Evolutionary conservation across 1,284 basidiomycete species (phyloP).

Genomic region (Malassezia pachydermatis): DNA sequence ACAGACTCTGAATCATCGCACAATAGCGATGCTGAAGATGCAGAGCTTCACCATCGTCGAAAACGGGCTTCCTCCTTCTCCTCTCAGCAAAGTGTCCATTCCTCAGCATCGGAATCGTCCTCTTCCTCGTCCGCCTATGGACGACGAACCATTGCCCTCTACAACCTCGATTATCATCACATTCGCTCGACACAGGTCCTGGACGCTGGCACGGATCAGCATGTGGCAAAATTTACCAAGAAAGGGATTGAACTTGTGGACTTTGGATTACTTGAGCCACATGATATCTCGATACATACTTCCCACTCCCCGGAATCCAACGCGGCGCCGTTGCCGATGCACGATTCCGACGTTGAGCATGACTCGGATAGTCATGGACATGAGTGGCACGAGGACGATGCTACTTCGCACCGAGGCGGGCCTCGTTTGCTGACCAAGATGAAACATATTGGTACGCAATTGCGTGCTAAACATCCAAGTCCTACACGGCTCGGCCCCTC

Average conservation of each 20-base stretch:
- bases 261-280: constrained; percentile 47
- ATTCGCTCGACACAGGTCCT: constrained; percentile 81
- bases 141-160: constrained; percentile 75
- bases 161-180: constrained; percentile 84
- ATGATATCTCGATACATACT: neutral
- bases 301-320: neutral
- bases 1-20: neutral
- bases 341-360: neutral
- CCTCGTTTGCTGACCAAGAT: neutral
- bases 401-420: neutral
- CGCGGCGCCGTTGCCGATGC: neutral
- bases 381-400: neutral
- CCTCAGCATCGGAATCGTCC: neutral
- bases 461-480: neutral
- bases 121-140: neutral
- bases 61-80: constrained; percentile 9
- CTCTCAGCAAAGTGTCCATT: constrained; percentile 30
- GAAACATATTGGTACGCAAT: neutral
- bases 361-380: neutral
- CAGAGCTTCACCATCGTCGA: neutral
- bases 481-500: neutral
- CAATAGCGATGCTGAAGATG: neutral
- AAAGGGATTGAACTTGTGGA: constrained; percentile 55
- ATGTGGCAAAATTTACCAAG: constrained; percentile 78
- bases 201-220: constrained; percentile 86